Evolutionary conservation across 2,329 filamentous ascomycete species (phyloP).

Genomic region (Aspergillus unguis): DNA sequence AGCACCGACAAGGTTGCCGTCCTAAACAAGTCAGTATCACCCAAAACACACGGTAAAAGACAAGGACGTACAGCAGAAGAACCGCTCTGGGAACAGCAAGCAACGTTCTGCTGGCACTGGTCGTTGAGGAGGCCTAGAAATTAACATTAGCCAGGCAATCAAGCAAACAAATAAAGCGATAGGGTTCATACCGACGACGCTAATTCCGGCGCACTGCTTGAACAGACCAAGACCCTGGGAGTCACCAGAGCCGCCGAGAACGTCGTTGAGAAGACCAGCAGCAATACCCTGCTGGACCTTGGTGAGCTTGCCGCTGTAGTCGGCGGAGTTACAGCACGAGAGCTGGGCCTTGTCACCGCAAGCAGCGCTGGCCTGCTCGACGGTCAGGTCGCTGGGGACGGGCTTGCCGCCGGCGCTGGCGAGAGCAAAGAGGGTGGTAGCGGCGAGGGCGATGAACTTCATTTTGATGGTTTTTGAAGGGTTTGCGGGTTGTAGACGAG

Average conservation of each 20-base stretch:
- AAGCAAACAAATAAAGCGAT: too few species aligned
- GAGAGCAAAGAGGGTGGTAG: conserved; percentile 35
- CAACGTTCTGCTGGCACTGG: conserved; percentile 39
- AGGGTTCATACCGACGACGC: conserved; percentile 27
- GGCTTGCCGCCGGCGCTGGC: conserved; percentile 34
- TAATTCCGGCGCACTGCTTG: conserved; percentile 42
- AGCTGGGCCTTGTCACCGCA: conserved; percentile 39
- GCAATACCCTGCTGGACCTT: conserved; percentile 32
- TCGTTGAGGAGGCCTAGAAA: conserved; percentile 30
- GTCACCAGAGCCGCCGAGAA: conserved; percentile 35
- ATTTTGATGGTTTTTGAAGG: conserved; percentile 34
- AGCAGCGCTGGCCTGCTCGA: conserved; percentile 39
- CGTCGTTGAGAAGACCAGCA: conserved; percentile 31
- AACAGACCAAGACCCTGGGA: conserved; percentile 36
- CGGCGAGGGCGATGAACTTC: conserved; percentile 34
- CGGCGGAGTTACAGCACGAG: conserved; percentile 40
- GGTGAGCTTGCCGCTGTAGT: conserved; percentile 35
- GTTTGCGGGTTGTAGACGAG: too few species aligned
- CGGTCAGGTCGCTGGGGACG: conserved; percentile 30
- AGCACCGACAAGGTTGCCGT: conserved; percentile 30
- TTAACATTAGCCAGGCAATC: too few species aligned
- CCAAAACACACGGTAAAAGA: fast-evolving
- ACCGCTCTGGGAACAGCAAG: conserved; percentile 32
- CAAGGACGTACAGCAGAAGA: conserved; percentile 25
- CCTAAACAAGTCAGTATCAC: conserved; percentile 15